Evolutionary conservation across 116 monocot species (phyloP).

Genomic region (Zostera marina): DNA sequence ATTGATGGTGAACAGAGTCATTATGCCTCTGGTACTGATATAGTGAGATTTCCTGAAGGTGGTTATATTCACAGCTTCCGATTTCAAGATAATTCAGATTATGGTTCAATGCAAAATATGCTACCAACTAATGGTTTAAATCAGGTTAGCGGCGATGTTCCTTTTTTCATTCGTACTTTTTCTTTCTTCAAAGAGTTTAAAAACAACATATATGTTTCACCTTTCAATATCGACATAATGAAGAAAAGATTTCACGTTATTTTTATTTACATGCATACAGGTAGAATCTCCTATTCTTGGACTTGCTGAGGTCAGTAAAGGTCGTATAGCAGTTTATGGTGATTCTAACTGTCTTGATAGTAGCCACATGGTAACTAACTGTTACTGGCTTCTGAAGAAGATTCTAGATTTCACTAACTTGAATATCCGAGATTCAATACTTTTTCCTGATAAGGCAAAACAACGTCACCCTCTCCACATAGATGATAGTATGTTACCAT

Average conservation of each 20-base stretch:
- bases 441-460: slow-evolving; percentile 63
- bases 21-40: slow-evolving; percentile 97
- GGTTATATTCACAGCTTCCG: slow-evolving; percentile 87
- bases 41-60: slow-evolving; percentile 80
- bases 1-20: slow-evolving; percentile 84
- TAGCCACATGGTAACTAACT: slow-evolving; percentile 98
- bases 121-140: slow-evolving; percentile 29
- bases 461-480: slow-evolving; percentile 36
- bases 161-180: background rate
- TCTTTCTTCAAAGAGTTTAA: background rate
- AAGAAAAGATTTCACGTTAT: background rate
- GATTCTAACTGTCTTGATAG: slow-evolving; percentile 99
- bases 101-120: slow-evolving; percentile 35
- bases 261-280: slow-evolving; percentile 13
- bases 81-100: slow-evolving; percentile 84
- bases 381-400: slow-evolving; percentile 83
- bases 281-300: slow-evolving; percentile 71
- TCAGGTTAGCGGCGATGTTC: slow-evolving; percentile 32
- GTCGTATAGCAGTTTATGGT: slow-evolving; percentile 79
- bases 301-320: slow-evolving; percentile 44
- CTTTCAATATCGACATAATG: slow-evolving; percentile 1
- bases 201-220: background rate
- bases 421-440: slow-evolving; percentile 60
- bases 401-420: slow-evolving; percentile 76
- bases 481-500: slow-evolving; percentile 38